Conservation (phyloP, 805 yeast species). For the Blastobotrys americana region DNA sequence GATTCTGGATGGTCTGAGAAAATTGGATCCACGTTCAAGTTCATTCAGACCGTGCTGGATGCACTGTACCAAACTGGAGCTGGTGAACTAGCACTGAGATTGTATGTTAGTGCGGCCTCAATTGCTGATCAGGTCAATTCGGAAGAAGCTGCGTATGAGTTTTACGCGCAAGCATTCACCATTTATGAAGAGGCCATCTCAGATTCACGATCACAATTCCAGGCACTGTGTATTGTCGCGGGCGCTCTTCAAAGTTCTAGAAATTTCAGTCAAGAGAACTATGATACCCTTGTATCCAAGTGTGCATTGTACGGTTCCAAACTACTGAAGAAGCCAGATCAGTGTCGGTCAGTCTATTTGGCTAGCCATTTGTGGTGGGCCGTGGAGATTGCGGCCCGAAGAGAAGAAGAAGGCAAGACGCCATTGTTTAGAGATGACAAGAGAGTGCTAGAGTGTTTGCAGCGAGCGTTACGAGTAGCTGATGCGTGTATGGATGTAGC, state of each 20-base stretch:
- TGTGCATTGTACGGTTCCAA: slow-evolving; percentile 84
- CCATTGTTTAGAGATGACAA: slow-evolving; percentile 45
- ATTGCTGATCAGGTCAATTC: slow-evolving; percentile 71
- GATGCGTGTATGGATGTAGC: slow-evolving; percentile 85
- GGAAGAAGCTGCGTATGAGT: slow-evolving; percentile 75
- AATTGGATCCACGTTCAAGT: slow-evolving; percentile 57
- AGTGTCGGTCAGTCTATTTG: slow-evolving; percentile 80
- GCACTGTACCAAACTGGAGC: slow-evolving; percentile 45
- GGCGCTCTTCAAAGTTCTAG: slow-evolving; percentile 47
- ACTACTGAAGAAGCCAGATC: slow-evolving; percentile 85
- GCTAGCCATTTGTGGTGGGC: slow-evolving; percentile 96
- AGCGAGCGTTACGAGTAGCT: slow-evolving; percentile 79
- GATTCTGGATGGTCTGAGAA: slow-evolving; percentile 23
- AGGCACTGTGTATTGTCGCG: slow-evolving; percentile 43
- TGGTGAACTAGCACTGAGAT: slow-evolving; percentile 34
- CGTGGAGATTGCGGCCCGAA: slow-evolving; percentile 48
- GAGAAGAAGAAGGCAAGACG: slow-evolving; percentile 39
- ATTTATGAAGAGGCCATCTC: slow-evolving; percentile 64
- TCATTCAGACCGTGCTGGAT: slow-evolving; percentile 58
- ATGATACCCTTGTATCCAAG: slow-evolving; percentile 75
- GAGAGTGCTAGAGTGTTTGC: slow-evolving; percentile 84
- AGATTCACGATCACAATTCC: slow-evolving; percentile 48
- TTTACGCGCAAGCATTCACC: slow-evolving; percentile 80
- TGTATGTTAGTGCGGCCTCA: slow-evolving; percentile 59
- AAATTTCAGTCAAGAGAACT: slow-evolving; percentile 54